Conservation (phyloP, 371 early-diverging fungal species). For the Gilbertella persicaria region DNA sequence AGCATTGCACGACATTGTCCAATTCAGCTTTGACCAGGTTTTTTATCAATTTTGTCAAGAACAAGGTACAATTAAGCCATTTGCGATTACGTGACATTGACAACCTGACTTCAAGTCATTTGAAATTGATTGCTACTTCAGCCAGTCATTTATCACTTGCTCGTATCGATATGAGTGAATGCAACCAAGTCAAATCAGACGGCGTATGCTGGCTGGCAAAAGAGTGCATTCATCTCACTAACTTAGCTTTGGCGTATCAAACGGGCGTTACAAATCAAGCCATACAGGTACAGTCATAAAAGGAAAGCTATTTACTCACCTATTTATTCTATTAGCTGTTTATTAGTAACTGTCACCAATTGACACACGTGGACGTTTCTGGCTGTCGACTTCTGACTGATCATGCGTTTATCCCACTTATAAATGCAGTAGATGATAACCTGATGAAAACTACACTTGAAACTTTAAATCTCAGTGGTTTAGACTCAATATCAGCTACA, state of each 20-base stretch:
- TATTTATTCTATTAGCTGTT: slow-evolving; percentile 13
- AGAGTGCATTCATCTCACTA: slow-evolving; percentile 24
- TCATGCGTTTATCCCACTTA: slow-evolving; percentile 26
- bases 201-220: slow-evolving; percentile 31
- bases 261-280: slow-evolving; percentile 36
- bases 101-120: slow-evolving; percentile 33
- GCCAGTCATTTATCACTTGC: slow-evolving; percentile 13
- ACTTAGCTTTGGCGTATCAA: slow-evolving; percentile 39
- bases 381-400: slow-evolving; percentile 30
- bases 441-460: slow-evolving; percentile 15
- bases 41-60: slow-evolving; percentile 4
- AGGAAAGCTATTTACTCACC: neutral
- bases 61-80: slow-evolving; percentile 15
- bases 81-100: slow-evolving; percentile 45
- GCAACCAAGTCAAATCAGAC: slow-evolving; percentile 26
- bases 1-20: slow-evolving; percentile 35
- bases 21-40: slow-evolving; percentile 25
- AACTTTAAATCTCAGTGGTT: slow-evolving; percentile 28
- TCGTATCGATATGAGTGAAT: slow-evolving; percentile 46
- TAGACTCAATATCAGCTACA: slow-evolving; percentile 17
- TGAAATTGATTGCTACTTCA: slow-evolving; percentile 18
- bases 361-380: slow-evolving; percentile 30
- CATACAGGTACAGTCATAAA: slow-evolving; percentile 26
- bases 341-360: slow-evolving; percentile 20
- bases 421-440: slow-evolving; percentile 11